Base-by-base conservation (phyloP, 495 filamentous ascomycete genomes). In the Annulohypoxylon maeteangense region DNA sequence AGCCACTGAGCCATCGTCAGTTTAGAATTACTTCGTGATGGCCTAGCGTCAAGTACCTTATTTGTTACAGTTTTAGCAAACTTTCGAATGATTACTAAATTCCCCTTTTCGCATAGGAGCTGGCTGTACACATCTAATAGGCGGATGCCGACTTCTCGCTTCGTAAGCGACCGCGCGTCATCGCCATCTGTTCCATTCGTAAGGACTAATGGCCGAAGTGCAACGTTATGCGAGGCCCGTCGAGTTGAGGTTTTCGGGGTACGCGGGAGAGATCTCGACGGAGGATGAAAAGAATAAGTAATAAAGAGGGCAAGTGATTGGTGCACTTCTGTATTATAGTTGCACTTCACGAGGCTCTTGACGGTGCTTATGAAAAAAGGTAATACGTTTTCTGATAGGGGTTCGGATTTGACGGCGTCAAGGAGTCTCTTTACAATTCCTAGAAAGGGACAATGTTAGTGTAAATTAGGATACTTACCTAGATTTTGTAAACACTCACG, bases 21-120 rank as follows among this genome's bases (percentile, higher is more conserved):
- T 73, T 79, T 70, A 53, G 68, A 74, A 51, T 69, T 55, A 23
- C 66, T 36, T 61, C 38, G 55, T 57, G 55, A 71, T 59, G 68
- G 61, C 63, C 56, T 32, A 40, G 71, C 56, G 54, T 65, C 60
- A 81, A 87, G 75, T 84, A 95, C 94, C 89, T 97, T 98, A 70
- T 95, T 97, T 27, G 96, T 98, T 3, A 98, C 95, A 1, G 94
- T 95, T 80, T 90, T 93, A 14, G 95, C 93, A 81, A 99, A 99
- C 72, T 92, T 95, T 74, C 88, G 88, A 56, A 97, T 89, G 36
- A 90, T 90, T n/a, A 75, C 79, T 12, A 82, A 78, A 66, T 90
- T 92, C 40, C 83, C 82, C 69, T 88, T 87, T 57, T 91, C 88
- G 71, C 93, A 97, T n/a, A 98, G 82, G 2, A 97, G 79, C 32